Base-by-base conservation (phyloP, 352 stramenopile species). In the Pseudoperonospora humuli region DNA sequence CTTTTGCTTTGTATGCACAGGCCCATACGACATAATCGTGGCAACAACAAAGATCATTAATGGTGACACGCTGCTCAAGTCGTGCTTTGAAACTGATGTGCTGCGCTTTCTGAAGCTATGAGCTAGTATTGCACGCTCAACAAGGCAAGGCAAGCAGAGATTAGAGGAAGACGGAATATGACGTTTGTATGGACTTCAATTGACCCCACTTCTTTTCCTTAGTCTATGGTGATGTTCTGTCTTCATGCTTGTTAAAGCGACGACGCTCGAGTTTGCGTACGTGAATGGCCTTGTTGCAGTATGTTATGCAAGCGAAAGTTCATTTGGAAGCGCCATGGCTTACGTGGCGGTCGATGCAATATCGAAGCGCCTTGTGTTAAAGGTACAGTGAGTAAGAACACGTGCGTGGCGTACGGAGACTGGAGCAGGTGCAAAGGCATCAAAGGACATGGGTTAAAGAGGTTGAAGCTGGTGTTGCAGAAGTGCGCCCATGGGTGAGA, bases 41-140 rank as follows among this genome's bases (percentile, higher is more conserved):
- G 81, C 86, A 21, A 97, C 93, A 9, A 97, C 93, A 14, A 95
- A 97, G 61, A 92, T 98, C 49, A 57, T 91, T 25, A 93, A 89
- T 29, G 84, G 84, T 21, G 67, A 88, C 54, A 79, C 58, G 33
- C 61, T 95, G 52, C 64, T 95, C 64, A 90, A 92, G 59, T 87
- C 77, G 41, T 86, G 80, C 43, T 86, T 92, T 25, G 76, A 92
- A 40, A 89, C 87, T 44, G 80, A 93, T 26, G 63, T 93, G 33
- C 44, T 88, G 33, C 71, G 68, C 9, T 82, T 86, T 39, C 53
- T 93, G 35, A 84, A 82, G 57, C 54, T 86, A 17, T 84, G 70
- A 51, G 20, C 17, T 45, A 23, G 13, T 47, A 10, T 36, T 27
- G 8, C 43, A 31, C 20, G 15, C 50, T 23, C 19, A 25, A 46